Base-by-base conservation (phyloP, 2,329 filamentous ascomycete species). In the Xylariaceae sp. region DNA sequence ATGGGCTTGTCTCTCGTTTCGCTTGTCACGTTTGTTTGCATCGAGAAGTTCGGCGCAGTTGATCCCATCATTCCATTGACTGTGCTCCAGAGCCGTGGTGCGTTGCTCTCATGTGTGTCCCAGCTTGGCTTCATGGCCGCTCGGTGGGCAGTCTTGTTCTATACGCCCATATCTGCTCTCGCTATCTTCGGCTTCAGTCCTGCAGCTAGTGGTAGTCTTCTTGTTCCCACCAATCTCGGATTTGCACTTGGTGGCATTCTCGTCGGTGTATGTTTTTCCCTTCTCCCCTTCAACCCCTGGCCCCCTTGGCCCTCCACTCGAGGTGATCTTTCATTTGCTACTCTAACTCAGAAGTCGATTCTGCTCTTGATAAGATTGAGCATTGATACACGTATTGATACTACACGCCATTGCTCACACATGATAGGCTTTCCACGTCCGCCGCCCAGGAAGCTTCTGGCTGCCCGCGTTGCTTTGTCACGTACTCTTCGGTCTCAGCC, bases 111-210 rank as follows among this genome's bases (percentile, higher is more conserved):
- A 1, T 93, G 89, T 64, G 63, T 92, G 18, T 80, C 86, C 1
- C 89, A 90, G 45, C 77, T 92, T 0, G 84, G 87, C 17, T 80
- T 90, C 66, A 93, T 95, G 88, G 84, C 88, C 65, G 80, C 87
- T 2, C 85, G 90, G 51, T 95, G 89, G 90, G 79, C 79, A 6
- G 78, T 95, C 2, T 75, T 95, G 7, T 94, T 91, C 73, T 95
- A 90, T 70, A 81, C 86, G 0, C 90, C 90, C 0, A 83, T 90
- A 41, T 92, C 90, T 62, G 87, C 89, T 33, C 83, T 94, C 51
- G 87, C 88, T 3, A 86, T 94, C 1, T 82, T 86, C 2, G 82
- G 82, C 50, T 87, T 87, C 73, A 71, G 79, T 1, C 86, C 88
- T 0, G 86, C 88, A 1, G 74, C 82, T 1, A 87, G 89, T 2